These are phyloP conservation scores for Heracleum sosnowskyi DNA, from an alignment of 129 eudicot genomes.

Conservation along the genomic window DNA sequence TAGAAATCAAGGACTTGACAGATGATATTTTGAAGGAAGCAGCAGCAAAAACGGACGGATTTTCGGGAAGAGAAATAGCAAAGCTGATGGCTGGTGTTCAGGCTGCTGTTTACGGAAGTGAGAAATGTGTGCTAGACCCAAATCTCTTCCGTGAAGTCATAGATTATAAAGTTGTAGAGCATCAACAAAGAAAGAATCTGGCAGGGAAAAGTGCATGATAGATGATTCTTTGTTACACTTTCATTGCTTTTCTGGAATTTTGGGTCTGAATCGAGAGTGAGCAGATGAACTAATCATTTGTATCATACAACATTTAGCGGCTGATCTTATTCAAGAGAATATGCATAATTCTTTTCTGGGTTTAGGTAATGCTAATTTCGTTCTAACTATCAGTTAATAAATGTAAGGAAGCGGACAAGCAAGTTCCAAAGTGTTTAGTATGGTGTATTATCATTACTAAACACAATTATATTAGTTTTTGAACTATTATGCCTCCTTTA, in stretches of 20 bases:
- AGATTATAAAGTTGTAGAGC: slow-evolving; percentile 94
- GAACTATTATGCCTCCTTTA: too few relatives aligned
- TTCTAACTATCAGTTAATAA: not conserved
- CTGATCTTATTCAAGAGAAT: slow-evolving; percentile 6
- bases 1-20: slow-evolving; percentile 64
- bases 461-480: not conserved
- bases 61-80: slow-evolving; percentile 96
- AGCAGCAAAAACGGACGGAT: slow-evolving; percentile 78
- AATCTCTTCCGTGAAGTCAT: slow-evolving; percentile 73
- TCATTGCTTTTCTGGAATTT: not conserved
- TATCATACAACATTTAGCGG: not conserved
- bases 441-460: not conserved
- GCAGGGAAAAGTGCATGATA: slow-evolving; percentile 19
- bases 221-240: not conserved
- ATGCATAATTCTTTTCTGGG: not conserved
- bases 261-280: not conserved
- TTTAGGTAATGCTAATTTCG: not conserved
- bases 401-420: not conserved
- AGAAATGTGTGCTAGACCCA: slow-evolving; percentile 73
- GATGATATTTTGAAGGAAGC: slow-evolving; percentile 77
- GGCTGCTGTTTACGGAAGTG: slow-evolving; percentile 96
- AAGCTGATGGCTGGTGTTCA: slow-evolving; percentile 97
- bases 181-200: slow-evolving; percentile 79
- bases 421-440: not conserved
- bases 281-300: not conserved